Conservation (phyloP, 805 yeast genomes). For the Spencermartinsiella europaea region DNA sequence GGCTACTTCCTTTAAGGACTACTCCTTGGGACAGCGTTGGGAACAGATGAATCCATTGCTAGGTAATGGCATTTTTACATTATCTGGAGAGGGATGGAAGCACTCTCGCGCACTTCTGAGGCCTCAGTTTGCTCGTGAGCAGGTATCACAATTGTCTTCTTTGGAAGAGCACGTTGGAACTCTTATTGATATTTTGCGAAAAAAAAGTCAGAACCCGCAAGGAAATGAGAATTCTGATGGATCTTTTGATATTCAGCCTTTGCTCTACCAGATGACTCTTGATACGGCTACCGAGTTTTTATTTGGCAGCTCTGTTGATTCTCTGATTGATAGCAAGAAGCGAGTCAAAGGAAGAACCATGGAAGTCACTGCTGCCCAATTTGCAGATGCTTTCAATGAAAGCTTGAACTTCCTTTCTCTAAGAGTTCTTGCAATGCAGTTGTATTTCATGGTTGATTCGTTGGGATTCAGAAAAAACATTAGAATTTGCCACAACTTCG, state of each 20-base stretch:
- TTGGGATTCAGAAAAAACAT: conserved; percentile 32
- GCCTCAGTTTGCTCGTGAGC: conserved; percentile 33
- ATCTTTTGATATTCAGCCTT: conserved; percentile 28
- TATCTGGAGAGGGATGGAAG: conserved; percentile 33
- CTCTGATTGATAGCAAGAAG: conserved; percentile 16
- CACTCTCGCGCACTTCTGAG: conserved; percentile 34
- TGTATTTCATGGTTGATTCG: conserved; percentile 26
- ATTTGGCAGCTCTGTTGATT: conserved; percentile 30
- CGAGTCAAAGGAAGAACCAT: conserved; percentile 15
- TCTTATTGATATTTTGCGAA: conserved; percentile 17
- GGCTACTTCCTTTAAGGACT: conserved; percentile 32
- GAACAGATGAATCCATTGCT: conserved; percentile 26
- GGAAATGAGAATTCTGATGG: conserved; percentile 30
- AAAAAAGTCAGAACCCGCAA: conserved; percentile 11
- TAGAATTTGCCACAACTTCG: conserved; percentile 31
- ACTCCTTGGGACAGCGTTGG: conserved; percentile 26
- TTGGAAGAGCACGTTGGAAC: conserved; percentile 26
- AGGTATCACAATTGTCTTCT: conserved; percentile 27
- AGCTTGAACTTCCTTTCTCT: conserved; percentile 15
- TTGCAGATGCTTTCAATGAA: conserved; percentile 22
- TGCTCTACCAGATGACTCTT: conserved; percentile 28
- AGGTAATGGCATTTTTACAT: conserved; percentile 36
- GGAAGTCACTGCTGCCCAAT: conserved; percentile 23
- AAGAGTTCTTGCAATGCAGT: conserved; percentile 29
- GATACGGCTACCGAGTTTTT: conserved; percentile 34